A percentile compares a stretch with the other conserved stretches of the same genome.
These are phyloP conservation scores for Hypoxylon lienhwacheense DNA, from an alignment of 495 filamentous ascomycete species.

Conservation along the genomic window DNA sequence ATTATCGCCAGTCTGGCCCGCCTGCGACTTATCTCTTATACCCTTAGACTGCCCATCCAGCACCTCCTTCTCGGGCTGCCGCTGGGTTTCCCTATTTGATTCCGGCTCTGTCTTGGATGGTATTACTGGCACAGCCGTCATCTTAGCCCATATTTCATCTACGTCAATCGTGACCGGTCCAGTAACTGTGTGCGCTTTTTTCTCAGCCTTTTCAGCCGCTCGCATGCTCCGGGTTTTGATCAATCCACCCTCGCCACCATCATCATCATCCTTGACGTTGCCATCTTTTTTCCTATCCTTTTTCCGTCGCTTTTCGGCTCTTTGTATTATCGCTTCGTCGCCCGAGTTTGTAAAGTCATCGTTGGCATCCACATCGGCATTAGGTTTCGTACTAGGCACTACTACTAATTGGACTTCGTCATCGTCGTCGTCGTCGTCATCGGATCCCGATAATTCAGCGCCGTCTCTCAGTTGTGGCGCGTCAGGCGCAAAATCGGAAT, in stretches of 20 bases:
- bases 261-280: slow-evolving; percentile 54
- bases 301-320: slow-evolving; percentile 59
- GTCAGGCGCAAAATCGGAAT: slow-evolving; percentile 72
- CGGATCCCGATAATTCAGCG: slow-evolving; percentile 45
- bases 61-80: slow-evolving; percentile 5
- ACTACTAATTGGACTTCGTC: slow-evolving; percentile 34
- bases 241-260: slow-evolving; percentile 73
- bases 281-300: slow-evolving; percentile 54
- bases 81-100: slow-evolving; percentile 30
- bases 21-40: slow-evolving; percentile 23
- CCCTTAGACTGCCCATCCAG: slow-evolving; percentile 4
- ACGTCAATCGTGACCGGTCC: slow-evolving; percentile 83
- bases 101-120: slow-evolving; percentile 20
- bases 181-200: slow-evolving; percentile 60
- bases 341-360: slow-evolving; percentile 66
- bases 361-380: slow-evolving; percentile 45
- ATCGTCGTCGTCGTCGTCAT: slow-evolving; percentile 46
- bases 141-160: slow-evolving; percentile 81
- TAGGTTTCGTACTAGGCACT: slow-evolving; percentile 44
- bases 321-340: slow-evolving; percentile 74
- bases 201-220: slow-evolving; percentile 62
- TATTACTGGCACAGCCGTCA: slow-evolving; percentile 57
- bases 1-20: slow-evolving; percentile 25
- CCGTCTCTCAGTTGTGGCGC: slow-evolving; percentile 53
- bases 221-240: slow-evolving; percentile 80